Percentiles rank a stretch among this genome's conserved stretches.
Evolutionary conservation across 78 protist genomes (phyloP).

Genomic region (Creolimax fragrantissima): DNA sequence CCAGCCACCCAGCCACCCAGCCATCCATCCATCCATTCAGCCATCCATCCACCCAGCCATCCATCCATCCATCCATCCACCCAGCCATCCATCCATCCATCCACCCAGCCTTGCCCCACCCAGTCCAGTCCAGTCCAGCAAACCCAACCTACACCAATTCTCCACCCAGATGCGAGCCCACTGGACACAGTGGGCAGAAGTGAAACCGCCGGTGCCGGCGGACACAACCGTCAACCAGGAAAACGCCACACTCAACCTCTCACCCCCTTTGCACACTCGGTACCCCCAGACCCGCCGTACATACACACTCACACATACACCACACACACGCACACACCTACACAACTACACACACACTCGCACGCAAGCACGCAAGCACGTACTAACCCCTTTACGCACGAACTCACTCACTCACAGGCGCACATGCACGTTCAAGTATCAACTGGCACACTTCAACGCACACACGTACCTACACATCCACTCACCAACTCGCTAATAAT

Average conservation of each 20-base stretch:
- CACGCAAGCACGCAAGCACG: not conserved
- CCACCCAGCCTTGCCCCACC: not conserved
- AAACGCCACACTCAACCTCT: not conserved
- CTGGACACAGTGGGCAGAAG: too few species aligned
- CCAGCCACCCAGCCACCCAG: not conserved
- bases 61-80: not conserved
- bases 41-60: not conserved
- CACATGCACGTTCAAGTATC: not conserved
- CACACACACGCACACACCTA: not conserved
- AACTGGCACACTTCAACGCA: not conserved
- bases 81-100: not conserved
- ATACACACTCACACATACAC: not conserved
- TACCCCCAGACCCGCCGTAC: not conserved
- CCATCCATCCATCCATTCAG: not conserved
- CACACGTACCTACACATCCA: not conserved
- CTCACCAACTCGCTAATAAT: not conserved
- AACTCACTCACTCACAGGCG: not conserved
- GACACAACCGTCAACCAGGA: too few species aligned
- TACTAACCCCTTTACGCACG: not conserved
- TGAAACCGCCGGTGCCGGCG: too few species aligned
- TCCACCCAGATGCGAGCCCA: too few species aligned
- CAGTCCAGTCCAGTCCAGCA: too few species aligned
- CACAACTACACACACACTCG: not conserved
- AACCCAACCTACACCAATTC: too few species aligned
- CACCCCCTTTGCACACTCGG: not conserved